Evolutionary conservation across 106 monocot genomes (phyloP).

Genomic region (Hemerocallis citrina): DNA sequence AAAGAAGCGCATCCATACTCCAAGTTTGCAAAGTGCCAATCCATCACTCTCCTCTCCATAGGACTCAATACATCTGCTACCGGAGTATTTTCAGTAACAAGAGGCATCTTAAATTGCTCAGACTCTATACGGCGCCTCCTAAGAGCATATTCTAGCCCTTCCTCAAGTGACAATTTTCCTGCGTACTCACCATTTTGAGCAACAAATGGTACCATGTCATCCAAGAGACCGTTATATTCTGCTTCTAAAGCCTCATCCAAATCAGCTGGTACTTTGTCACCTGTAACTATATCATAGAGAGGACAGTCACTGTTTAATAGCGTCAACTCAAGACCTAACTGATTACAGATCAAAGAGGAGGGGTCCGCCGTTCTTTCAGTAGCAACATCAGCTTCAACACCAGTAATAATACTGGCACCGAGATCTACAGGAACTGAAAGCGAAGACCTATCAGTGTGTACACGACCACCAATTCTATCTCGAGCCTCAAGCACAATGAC

Average conservation of each 20-base stretch:
- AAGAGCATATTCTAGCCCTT: slow-evolving; percentile 86
- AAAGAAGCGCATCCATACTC: slow-evolving; percentile 97
- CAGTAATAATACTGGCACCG: slow-evolving; percentile 99
- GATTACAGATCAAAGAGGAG: slow-evolving; percentile 83
- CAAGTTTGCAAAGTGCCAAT: slow-evolving; percentile 98
- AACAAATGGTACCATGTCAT: slow-evolving; percentile 73
- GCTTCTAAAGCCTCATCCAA: slow-evolving; percentile 88
- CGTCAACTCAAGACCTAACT: slow-evolving; percentile 82
- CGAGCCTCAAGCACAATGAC: slow-evolving; percentile 89
- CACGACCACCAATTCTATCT: slow-evolving; percentile 91
- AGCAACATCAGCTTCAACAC: slow-evolving; percentile 92
- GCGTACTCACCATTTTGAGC: slow-evolving; percentile 59
- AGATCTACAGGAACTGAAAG: slow-evolving; percentile 99
- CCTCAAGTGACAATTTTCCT: slow-evolving; percentile 67
- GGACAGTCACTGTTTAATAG: slow-evolving; percentile 97
- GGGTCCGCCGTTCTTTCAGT: slow-evolving; percentile 95
- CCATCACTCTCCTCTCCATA: slow-evolving; percentile 91
- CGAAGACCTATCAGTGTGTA: slow-evolving; percentile 73
- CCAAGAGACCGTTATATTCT: slow-evolving; percentile 95
- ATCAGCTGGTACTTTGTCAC: slow-evolving; percentile 76
- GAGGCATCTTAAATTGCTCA: slow-evolving; percentile 20
- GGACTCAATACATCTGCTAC: slow-evolving; percentile 49
- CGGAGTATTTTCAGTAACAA: slow-evolving; percentile 5
- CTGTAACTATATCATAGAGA: slow-evolving; percentile 84
- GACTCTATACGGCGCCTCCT: slow-evolving; percentile 37